Evolutionary conservation across 1,284 basidiomycete genomes (phyloP).

Genomic region (Lentinus polychrous): DNA sequence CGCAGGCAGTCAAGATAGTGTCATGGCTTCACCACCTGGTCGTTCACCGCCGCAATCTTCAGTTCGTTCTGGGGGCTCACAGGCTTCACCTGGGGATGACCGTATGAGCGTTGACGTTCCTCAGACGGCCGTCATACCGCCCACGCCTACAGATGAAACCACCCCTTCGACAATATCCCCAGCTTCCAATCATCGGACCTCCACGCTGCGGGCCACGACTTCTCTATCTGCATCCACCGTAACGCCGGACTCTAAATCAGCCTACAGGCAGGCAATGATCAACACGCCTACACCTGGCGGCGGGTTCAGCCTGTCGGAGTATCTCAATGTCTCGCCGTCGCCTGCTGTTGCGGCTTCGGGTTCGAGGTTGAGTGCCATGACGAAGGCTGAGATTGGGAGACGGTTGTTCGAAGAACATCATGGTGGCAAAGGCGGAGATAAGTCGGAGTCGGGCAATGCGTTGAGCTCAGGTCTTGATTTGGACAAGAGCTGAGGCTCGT

Average conservation of each 20-base stretch:
- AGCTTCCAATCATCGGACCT: slow-evolving; percentile 24
- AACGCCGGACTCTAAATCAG: slow-evolving; percentile 10
- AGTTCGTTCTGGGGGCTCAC: slow-evolving; percentile 1
- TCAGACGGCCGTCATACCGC: slow-evolving; percentile 26
- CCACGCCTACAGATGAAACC: slow-evolving; percentile 29
- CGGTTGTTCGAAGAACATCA: slow-evolving; percentile 69
- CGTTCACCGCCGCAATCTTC: slow-evolving; percentile 12
- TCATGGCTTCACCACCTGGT: slow-evolving; percentile 6
- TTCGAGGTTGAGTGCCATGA: slow-evolving; percentile 36
- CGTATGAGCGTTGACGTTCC: slow-evolving; percentile 12
- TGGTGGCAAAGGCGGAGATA: slow-evolving; percentile 9
- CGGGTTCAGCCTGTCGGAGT: slow-evolving; percentile 70
- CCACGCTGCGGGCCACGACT: slow-evolving; percentile 15
- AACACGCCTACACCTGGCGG: slow-evolving; percentile 33
- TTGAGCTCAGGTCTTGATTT: slow-evolving; percentile 46
- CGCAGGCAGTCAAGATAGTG: slow-evolving; percentile 12
- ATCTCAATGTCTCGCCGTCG: slow-evolving; percentile 67
- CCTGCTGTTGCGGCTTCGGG: slow-evolving; percentile 31
- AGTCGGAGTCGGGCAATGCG: slow-evolving; percentile 5
- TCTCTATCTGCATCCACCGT: slow-evolving; percentile 6
- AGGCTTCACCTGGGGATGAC: neutral
- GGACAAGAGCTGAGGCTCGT: slow-evolving; percentile 29
- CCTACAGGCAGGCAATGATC: slow-evolving; percentile 3
- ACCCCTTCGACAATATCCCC: slow-evolving; percentile 9
- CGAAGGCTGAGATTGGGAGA: slow-evolving; percentile 56